Conservation (phyloP, 2,329 filamentous ascomycete species). For the Fusarium avenaceum region DNA sequence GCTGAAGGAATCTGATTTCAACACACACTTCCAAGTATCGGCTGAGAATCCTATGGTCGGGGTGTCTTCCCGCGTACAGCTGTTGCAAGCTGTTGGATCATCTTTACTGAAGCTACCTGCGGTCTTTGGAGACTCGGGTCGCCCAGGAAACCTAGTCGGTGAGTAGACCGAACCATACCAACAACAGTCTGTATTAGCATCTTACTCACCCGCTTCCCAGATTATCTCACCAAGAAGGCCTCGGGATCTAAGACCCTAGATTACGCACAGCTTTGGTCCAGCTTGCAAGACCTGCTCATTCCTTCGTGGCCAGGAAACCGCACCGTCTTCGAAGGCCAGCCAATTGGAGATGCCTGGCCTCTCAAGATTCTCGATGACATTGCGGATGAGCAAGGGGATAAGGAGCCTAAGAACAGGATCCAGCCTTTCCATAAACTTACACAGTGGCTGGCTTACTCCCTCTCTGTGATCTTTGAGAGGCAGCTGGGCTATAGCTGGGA, state of each 20-base stretch:
- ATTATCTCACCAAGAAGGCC: conserved; percentile 53
- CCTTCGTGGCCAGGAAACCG: conserved; percentile 64
- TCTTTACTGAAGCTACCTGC: conserved; percentile 56
- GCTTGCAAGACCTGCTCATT: conserved; percentile 60
- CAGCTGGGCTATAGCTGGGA: conserved; percentile 65
- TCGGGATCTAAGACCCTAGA: not conserved
- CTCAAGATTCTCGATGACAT: conserved; percentile 48
- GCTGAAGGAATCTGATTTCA: conserved; percentile 53
- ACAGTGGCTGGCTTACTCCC: conserved; percentile 80
- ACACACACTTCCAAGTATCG: conserved; percentile 60
- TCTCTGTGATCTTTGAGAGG: conserved; percentile 74
- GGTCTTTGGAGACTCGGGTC: conserved; percentile 58
- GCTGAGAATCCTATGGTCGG: conserved; percentile 61
- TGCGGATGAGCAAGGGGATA: not conserved
- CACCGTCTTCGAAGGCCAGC: conserved; percentile 62
- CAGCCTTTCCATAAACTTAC: conserved; percentile 74
- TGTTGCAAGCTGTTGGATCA: conserved; percentile 58
- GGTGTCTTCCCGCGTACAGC: conserved; percentile 57
- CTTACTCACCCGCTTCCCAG: conserved; percentile 43
- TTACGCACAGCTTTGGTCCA: conserved; percentile 54
- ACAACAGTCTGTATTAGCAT: fast-evolving
- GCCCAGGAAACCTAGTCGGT: conserved; percentile 65
- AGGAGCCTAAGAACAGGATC: conserved; percentile 49
- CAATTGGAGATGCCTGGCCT: conserved; percentile 66
- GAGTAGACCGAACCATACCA: conserved; percentile 18